Base-by-base conservation (phyloP, 2,329 filamentous ascomycete species). In the Penicillium sp. region DNA sequence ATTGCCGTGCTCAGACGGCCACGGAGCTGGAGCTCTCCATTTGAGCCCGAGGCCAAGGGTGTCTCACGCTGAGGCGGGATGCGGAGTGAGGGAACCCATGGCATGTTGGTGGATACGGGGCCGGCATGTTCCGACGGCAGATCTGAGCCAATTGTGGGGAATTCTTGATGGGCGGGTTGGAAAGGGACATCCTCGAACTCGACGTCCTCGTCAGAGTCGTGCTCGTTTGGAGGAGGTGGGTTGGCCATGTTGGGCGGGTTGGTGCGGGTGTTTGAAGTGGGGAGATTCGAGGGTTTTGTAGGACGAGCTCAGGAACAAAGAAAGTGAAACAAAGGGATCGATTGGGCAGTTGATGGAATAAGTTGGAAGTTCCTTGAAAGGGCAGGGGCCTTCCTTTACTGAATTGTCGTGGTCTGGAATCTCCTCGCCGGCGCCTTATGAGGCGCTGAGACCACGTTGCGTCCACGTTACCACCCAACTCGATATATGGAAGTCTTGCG, bases 1-100 rank as follows among this genome's bases (percentile, higher is more conserved):
- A 70, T 63, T 1, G 60, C 66, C 2, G 53, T 37, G 28, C 60
- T 65, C 19, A 70, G 37, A 10, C 64, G 65, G 44, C 61, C 62
- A 2, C 68, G 68, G 24, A 70, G 56, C 15, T 69, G 68, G 10
- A 80, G 83, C 71, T 89, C 87, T 73, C 88, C 88, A 26, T 78
- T 73, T 13, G 86, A 85, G 33, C 87, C 87, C 0, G 85, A 75
- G 44, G 79, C 79, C 8, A 89, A 76, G 1, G 86, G 85, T 47
- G 82, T 78, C 8, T 75, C 73, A 45, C 86, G 82, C 59, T 81
- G 80, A 0, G 85, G 86, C 4, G 89, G 81, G 5, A 79, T 74
- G 8, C 42, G 79, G 58, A 63, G 77, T 59, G 65, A 75, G 66
- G 65, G 68, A 5, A 68, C 73, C 68, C 68, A 70, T 54, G 49